Base-by-base conservation (phyloP, 2,329 filamentous ascomycete species). In the Magnaporthiopsis rhizophila region DNA sequence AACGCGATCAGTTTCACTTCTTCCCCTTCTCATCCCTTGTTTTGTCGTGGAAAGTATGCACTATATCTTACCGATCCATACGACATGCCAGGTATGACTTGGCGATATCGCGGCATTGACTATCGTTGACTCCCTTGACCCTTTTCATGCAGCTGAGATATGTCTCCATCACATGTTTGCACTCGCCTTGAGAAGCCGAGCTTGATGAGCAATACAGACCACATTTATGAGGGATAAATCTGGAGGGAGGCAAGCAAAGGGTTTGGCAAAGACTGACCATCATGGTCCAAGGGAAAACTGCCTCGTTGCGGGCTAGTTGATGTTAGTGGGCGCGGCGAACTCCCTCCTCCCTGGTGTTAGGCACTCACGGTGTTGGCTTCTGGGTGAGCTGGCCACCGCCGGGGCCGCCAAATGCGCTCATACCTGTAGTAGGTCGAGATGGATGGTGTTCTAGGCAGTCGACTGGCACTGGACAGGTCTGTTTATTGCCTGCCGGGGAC, bases 231-330 rank as follows among this genome's bases (percentile, higher is more conserved):
- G 7, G 45, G 21, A 9, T 9, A 53, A 53, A 24, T 26, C 34
- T 28, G 15, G 18, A 4, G 8, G 21, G 38, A 45, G 13, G 13
- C 38, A 4, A 45, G 13, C 38, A 45, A 38, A 38, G 3, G 13
- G 36, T 34, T 34, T 34, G 34, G 34, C 34, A 34, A 24, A 12
- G n/a, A 68, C 77, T 69, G 71, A 80, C 80, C 92, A 75, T 97
- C 92, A 72, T 97, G 93, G 76, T 98, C 94, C 64, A 98, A 86
- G n/a, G 94, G 94, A 73, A 98, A 98, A 71, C 91, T 96, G 64
- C 94, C 94, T 71, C 93, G 88, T 75, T 97, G 90, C 6, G 94
- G 94, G 65, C 91, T 95, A 58, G 28, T 11, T 34, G 53, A 58
- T 2, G 50, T 62, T 56, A 62, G 26, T 9, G 30, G 18, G 30